These are phyloP conservation scores for Ceratonia siliqua DNA, from an alignment of 306 rosid species.

Conservation along the genomic window DNA sequence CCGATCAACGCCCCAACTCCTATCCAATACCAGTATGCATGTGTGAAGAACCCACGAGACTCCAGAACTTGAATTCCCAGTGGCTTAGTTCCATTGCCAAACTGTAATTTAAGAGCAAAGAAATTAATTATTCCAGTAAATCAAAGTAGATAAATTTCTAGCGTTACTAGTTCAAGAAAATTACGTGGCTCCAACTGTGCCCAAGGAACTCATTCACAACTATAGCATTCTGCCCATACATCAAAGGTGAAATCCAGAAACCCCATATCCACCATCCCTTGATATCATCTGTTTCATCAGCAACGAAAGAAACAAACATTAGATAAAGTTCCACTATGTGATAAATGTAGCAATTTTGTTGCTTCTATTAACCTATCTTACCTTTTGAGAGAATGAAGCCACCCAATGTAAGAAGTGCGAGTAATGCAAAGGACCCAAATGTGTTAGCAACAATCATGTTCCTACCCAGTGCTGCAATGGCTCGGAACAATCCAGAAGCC, in stretches of 20 bases:
- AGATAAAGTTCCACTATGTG: neutral
- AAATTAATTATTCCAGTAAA: neutral
- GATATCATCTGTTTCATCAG: constrained; percentile 42
- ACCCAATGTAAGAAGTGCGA: constrained; percentile 42
- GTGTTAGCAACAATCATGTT: constrained; percentile 55
- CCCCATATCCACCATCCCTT: constrained; percentile 66
- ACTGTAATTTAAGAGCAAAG: constrained; percentile 23
- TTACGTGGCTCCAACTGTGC: constrained; percentile 35
- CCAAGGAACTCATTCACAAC: constrained; percentile 53
- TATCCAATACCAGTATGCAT: constrained; percentile 61
- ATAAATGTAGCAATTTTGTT: neutral
- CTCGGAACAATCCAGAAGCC: constrained; percentile 55
- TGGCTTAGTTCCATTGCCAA: constrained; percentile 7
- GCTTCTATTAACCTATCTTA: constrained; percentile 5
- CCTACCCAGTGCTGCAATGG: constrained; percentile 46
- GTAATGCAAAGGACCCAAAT: constrained; percentile 48
- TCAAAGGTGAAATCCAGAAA: constrained; percentile 61
- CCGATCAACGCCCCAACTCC: constrained; percentile 44
- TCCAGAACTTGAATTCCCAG: constrained; percentile 27
- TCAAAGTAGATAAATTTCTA: neutral
- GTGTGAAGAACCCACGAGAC: constrained; percentile 37
- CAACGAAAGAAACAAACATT: constrained; percentile 15
- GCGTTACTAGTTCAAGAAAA: constrained; percentile 28
- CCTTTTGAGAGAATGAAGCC: constrained; percentile 54
- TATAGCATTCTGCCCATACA: constrained; percentile 56